Percentiles rank a stretch among this genome's conserved stretches.
phyloP scores from a whole-genome alignment of 2,329 filamentous ascomycete genomes.

The Cyphellophora attinorum region DNA sequence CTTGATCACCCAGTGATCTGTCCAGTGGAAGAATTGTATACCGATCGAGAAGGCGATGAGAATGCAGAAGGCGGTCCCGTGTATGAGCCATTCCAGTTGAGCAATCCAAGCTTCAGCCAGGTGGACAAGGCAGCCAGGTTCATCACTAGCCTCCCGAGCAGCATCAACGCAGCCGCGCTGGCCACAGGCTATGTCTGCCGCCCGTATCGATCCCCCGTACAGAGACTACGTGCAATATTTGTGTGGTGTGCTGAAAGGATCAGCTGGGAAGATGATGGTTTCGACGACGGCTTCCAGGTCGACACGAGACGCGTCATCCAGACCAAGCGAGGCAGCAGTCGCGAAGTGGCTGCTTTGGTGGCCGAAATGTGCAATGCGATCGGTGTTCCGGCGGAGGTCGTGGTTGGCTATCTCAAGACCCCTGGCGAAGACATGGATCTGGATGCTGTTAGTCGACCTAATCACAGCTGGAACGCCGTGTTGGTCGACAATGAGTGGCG shows the following conservation, averaged over 20 bases:
- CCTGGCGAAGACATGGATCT: conserved; percentile 78
- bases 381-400: conserved; percentile 75
- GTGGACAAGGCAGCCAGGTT: conserved; percentile 97
- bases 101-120: conserved; percentile 72
- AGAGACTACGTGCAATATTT: conserved; percentile 87
- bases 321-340: conserved; percentile 69
- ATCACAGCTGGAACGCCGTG: conserved; percentile 97
- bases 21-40: conserved; percentile 79
- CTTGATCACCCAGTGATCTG: conserved; percentile 82
- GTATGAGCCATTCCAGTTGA: conserved; percentile 50
- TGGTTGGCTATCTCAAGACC: conserved; percentile 81
- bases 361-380: conserved; percentile 89
- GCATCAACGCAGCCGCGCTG: conserved; percentile 70
- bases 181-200: conserved; percentile 89
- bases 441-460: conserved; percentile 72
- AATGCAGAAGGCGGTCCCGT: conserved; percentile 75
- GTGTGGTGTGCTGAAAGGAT: conserved; percentile 96
- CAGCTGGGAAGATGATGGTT: conserved; percentile 88
- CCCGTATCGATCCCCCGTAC: conserved; percentile 88
- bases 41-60: conserved; percentile 81
- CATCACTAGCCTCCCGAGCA: conserved; percentile 69
- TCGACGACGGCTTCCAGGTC: conserved; percentile 50
- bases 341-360: conserved; percentile 82
- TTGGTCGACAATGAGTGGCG: conserved; percentile 92
- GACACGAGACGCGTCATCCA: conserved; percentile 79